Evolutionary conservation across 2,329 filamentous ascomycete species (phyloP), one percentile per base, ranked within the genome.

Genomic region (Xylariaceae sp.): DNA sequence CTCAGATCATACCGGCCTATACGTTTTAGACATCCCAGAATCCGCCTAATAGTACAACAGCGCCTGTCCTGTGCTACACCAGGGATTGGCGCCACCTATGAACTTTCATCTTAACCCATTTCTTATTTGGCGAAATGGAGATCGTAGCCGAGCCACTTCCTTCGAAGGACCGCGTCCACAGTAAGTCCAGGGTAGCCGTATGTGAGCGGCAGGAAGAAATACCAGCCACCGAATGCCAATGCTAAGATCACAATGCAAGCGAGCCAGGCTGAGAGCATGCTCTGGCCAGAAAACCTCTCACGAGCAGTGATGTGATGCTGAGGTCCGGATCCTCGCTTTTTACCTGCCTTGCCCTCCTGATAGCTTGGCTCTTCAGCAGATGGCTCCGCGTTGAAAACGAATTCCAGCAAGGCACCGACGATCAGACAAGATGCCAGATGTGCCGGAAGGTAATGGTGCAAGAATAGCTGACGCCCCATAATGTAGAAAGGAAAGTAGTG

Each of bases 401-500:
- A 98, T 64, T 98, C 93, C 16, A 98, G 71, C 16, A 98, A 74
- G 17, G 90, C 88, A 37, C 93, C 93, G 0, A 93, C 87, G 17
- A 98, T 90, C 29, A 98, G 78, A 19, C 82, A 82, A 6, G 89
- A 95, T 1, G 93, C 91, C 9, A 98, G 76, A 61, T 98, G 93
- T 1, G 93, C 89, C 1, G 93, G 93, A 3, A 98, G 79, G 62
- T 98, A 98, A 68, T 98, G 93, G 66, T 98, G 93, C 54, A 98
- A 68, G 81, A 98, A 98, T 51, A 96, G 83, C 65, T 98, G 91
- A 56, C 91, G 89, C 43, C 91, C 91, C 91, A 98, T 98, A 50
- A 96, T 81, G 71, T 83, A 98, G 74, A 98, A 98, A 39, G 91
- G 91, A 65, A 95, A 81, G 73, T 96, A 98, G 65, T 98, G 93